Base-by-base conservation (phyloP, 129 eudicot genomes). In the Chrysanthemum seticuspe region DNA sequence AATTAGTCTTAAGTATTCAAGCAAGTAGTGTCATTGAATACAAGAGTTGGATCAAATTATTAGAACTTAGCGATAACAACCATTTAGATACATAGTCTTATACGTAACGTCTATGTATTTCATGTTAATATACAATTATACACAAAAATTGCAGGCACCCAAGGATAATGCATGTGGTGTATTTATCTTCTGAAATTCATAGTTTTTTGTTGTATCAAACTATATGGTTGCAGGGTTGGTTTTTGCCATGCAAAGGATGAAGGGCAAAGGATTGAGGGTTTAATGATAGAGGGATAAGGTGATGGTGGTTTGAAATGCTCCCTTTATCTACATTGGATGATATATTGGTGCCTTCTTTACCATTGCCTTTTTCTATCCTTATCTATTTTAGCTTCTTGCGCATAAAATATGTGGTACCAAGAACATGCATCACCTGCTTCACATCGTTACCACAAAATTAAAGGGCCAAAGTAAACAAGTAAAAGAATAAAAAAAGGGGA, bases 251-350 rank as follows among this genome's bases (percentile, higher is more conserved):
- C 53, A 76, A 64, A 25, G 62, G 67, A 78, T 78, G 62, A 64
- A 78, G 16, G 82, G 77, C 73, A 78, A 78, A 65, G 73, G 62
- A 74, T 63, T 65, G 47, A 63, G 53, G 78, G 36, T 21, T n/a
- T 71, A 72, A 71, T 78, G 82, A 78, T 78, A 78, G 74, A 72
- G 47, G 23, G 82, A 78, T 78, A 78, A 78, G 82, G 63, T 78
- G 78, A 73, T 78, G 74, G 78, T 78, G 82, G 82, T 78, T 65
- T 78, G 74, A 78, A 56, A 64, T 78, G 82, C 78, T 72, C 74
- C 27, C 77, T 72, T 72, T 78, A 78, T 78, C 82, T 78, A 72
- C 61, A 72, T 65, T 78, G 82, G 73, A 71, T 72, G 64, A 44
- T 54, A 34, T 69, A 8, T 56, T 76, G 67, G 49, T 58, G 65